Conservation (phyloP, 495 filamentous ascomycete genomes). For the Aspergillus coremiiformis region DNA sequence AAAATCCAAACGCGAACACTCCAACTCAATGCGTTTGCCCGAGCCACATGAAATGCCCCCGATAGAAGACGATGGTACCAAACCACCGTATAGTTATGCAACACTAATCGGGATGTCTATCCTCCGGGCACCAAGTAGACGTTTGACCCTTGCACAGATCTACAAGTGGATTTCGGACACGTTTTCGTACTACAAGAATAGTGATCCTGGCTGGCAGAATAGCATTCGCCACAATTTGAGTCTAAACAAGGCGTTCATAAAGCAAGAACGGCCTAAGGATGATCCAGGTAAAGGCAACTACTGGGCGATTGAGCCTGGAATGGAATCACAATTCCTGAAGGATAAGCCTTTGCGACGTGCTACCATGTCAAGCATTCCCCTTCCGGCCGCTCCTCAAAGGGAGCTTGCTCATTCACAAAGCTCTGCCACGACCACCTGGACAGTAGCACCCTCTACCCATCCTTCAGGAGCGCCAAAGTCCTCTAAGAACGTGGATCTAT, state of each 20-base stretch:
- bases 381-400: constrained; percentile 30
- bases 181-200: constrained; percentile 75
- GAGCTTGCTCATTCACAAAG: constrained; percentile 26
- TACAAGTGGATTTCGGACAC: constrained; percentile 99
- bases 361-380: constrained; percentile 40
- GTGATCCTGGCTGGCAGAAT: constrained; percentile 93
- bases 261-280: constrained; percentile 92
- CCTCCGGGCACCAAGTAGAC: constrained; percentile 72
- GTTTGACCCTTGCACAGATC: constrained; percentile 89
- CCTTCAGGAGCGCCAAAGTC: constrained; percentile 15
- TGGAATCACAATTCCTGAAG: constrained; percentile 81
- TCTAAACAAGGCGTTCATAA: constrained; percentile 93
- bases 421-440: constrained; percentile 34
- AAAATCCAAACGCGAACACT: constrained; percentile 48
- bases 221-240: constrained; percentile 98
- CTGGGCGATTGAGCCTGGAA: constrained; percentile 85
- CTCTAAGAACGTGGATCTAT: constrained; percentile 51
- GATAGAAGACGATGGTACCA: constrained; percentile 79
- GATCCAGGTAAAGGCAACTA: constrained; percentile 99
- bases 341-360: constrained; percentile 63
- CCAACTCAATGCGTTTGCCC: constrained; percentile 47
- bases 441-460: constrained; percentile 28
- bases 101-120: constrained; percentile 97
- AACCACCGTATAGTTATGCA: constrained; percentile 89
- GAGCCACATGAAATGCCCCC: constrained; percentile 68